phyloP scores from a whole-genome alignment of 2,329 filamentous ascomycete species.

The Fusarium hainanense region DNA sequence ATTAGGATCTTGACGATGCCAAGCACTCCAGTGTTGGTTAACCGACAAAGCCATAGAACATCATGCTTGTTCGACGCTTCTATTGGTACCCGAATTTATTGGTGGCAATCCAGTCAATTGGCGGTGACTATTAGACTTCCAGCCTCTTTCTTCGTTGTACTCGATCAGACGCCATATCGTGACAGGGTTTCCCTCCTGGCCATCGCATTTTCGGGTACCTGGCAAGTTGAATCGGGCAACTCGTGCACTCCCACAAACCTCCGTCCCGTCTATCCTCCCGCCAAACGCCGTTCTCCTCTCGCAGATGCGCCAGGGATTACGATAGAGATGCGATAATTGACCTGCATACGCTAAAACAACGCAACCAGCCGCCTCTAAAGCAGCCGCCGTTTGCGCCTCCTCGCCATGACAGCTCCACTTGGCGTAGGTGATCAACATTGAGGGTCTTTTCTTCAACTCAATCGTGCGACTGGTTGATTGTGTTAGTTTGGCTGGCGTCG shows the following conservation, averaged over 20 bases:
- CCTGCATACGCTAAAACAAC: conserved; percentile 32
- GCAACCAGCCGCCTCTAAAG: conserved; percentile 36
- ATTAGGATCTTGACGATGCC: conserved; percentile 6
- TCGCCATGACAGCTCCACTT: conserved; percentile 45
- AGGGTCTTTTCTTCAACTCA: conserved; percentile 35
- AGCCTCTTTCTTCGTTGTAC: conserved; percentile 29
- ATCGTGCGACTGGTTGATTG: conserved; percentile 21
- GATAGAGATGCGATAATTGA: conserved; percentile 23
- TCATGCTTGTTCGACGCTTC: conserved; percentile 3
- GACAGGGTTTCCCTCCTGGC: neutral
- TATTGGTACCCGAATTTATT: conserved; percentile 15
- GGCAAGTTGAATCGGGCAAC: conserved; percentile 5
- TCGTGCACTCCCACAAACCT: conserved; percentile 4
- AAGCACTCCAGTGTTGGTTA: conserved; percentile 6
- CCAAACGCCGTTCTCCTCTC: conserved; percentile 22
- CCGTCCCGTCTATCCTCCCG: conserved; percentile 10
- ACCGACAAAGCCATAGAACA: conserved; percentile 16
- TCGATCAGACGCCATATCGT: conserved; percentile 4
- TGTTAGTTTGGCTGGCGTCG: conserved; percentile 17
- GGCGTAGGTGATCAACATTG: conserved; percentile 35
- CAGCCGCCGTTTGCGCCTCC: conserved; percentile 46
- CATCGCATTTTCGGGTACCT: neutral
- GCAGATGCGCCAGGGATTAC: conserved; percentile 15
- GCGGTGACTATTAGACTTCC: conserved; percentile 30
- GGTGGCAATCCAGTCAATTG: conserved; percentile 27